Conservation (phyloP, 352 stramenopile genomes). For the Plasmopara halstedii region DNA sequence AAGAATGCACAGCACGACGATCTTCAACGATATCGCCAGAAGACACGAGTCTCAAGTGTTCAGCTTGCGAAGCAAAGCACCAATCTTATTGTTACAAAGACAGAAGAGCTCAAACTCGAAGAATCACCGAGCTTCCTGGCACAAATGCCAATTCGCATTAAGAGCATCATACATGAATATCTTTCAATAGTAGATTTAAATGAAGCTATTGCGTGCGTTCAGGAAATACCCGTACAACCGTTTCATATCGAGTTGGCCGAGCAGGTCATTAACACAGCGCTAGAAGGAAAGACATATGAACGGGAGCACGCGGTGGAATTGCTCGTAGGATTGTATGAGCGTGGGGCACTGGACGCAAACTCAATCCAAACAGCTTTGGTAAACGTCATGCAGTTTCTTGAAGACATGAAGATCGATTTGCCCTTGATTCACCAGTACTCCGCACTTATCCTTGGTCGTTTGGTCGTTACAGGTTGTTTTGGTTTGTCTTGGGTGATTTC, state of each 20-base stretch:
- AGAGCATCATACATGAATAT: slow-evolving; percentile 83
- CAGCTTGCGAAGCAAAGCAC: slow-evolving; percentile 77
- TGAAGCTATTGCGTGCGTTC: slow-evolving; percentile 63
- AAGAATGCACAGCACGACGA: slow-evolving; percentile 87
- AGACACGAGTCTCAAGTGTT: slow-evolving; percentile 67
- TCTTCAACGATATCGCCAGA: slow-evolving; percentile 57
- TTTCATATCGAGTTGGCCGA: slow-evolving; percentile 63
- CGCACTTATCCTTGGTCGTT: slow-evolving; percentile 57
- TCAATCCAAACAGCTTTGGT: slow-evolving; percentile 64
- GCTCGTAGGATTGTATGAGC: slow-evolving; percentile 69
- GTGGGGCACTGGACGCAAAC: slow-evolving; percentile 50
- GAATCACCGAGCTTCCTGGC: slow-evolving; percentile 22
- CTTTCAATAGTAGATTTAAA: slow-evolving; percentile 71
- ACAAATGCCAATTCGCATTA: slow-evolving; percentile 69
- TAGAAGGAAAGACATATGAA: slow-evolving; percentile 70
- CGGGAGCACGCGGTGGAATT: slow-evolving; percentile 65
- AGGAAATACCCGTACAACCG: slow-evolving; percentile 46
- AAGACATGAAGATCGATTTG: slow-evolving; percentile 83
- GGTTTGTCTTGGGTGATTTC: slow-evolving; percentile 76
- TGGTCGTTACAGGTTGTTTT: slow-evolving; percentile 77
- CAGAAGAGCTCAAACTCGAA: slow-evolving; percentile 23
- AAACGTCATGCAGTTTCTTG: slow-evolving; percentile 73
- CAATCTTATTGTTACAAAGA: slow-evolving; percentile 60
- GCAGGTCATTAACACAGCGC: slow-evolving; percentile 52
- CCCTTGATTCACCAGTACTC: slow-evolving; percentile 77